Conservation (phyloP, 2,329 filamentous ascomycete genomes). For the Penicillium sp. region DNA sequence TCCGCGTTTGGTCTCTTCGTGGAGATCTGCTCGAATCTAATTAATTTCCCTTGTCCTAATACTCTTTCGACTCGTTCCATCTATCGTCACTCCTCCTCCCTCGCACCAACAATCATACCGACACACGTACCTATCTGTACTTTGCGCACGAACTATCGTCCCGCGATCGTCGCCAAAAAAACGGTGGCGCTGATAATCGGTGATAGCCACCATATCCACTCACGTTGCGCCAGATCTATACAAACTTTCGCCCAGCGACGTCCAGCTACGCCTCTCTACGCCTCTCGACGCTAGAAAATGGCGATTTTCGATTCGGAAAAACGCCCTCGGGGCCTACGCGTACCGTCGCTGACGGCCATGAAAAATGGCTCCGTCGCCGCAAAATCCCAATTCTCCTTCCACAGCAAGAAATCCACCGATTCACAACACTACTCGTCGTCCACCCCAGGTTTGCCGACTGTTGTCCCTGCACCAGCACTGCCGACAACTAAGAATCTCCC, state of each 20-base stretch:
- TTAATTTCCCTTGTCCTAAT: not conserved
- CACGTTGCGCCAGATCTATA: constrained; percentile 2
- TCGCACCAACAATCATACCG: not conserved
- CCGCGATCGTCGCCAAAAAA: constrained; percentile 15
- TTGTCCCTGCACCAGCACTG: constrained; percentile 12
- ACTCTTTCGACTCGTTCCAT: constrained; percentile 4
- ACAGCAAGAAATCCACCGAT: constrained; percentile 29
- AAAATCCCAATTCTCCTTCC: constrained; percentile 32
- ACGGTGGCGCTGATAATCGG: constrained; percentile 15
- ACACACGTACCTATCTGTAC: not conserved
- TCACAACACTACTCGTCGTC: not conserved
- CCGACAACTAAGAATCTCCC: constrained; percentile 14
- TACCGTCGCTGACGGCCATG: constrained; percentile 39
- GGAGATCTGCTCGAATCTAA: not conserved
- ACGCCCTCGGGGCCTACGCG: constrained; percentile 38
- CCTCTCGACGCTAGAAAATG: constrained; percentile 25
- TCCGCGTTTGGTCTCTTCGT: not conserved
- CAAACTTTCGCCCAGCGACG: not conserved
- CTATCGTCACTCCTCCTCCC: not conserved
- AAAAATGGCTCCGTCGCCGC: constrained; percentile 29
- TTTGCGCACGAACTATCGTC: constrained; percentile 16
- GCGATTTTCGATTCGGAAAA: constrained; percentile 42
- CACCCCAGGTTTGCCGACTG: not conserved
- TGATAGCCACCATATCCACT: constrained; percentile 7
- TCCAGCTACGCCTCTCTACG: not conserved